A percentile compares a stretch with the other conserved stretches of the same genome.
These are phyloP conservation scores for Scheffersomyces lignicola DNA, from an alignment of 1,139 yeast species.

Conservation along the genomic window DNA sequence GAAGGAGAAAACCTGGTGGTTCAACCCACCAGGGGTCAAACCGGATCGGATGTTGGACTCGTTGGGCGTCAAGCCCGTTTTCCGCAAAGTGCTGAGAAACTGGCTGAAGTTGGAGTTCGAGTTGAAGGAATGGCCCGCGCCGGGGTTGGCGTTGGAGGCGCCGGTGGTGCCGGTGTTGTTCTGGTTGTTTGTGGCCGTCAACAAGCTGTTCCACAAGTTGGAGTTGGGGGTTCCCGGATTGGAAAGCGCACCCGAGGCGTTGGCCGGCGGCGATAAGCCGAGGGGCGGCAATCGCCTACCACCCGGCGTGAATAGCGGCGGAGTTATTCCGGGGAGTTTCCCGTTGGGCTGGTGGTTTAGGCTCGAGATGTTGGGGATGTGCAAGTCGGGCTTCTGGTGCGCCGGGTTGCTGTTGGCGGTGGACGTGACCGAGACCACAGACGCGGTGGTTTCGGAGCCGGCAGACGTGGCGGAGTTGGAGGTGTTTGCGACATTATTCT, in stretches of 20 bases:
- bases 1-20: slow-evolving; percentile 34
- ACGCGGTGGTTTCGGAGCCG: slow-evolving; percentile 7
- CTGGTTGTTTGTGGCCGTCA: slow-evolving; percentile 35
- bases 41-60: slow-evolving; percentile 69
- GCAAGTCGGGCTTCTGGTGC: slow-evolving; percentile 21
- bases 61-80: slow-evolving; percentile 69
- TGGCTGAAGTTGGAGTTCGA: slow-evolving; percentile 19
- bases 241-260: slow-evolving; percentile 16
- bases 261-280: slow-evolving; percentile 41
- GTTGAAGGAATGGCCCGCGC: slow-evolving; percentile 6
- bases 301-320: slow-evolving; percentile 61
- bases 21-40: slow-evolving; percentile 48
- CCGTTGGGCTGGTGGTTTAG: slow-evolving; percentile 17
- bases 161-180: slow-evolving; percentile 8
- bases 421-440: slow-evolving; percentile 3
- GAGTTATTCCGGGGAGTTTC: slow-evolving; percentile 48
- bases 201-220: slow-evolving; percentile 47
- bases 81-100: slow-evolving; percentile 34
- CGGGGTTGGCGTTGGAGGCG: slow-evolving; percentile 5
- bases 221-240: slow-evolving; percentile 53
- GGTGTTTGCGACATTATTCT: slow-evolving; percentile 6
- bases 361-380: slow-evolving; percentile 33
- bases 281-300: slow-evolving; percentile 62
- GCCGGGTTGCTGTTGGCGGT: slow-evolving; percentile 27
- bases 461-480: slow-evolving; percentile 8